Base-by-base conservation (phyloP, 805 yeast species). In the Tetrapisispora taiwanensis region DNA sequence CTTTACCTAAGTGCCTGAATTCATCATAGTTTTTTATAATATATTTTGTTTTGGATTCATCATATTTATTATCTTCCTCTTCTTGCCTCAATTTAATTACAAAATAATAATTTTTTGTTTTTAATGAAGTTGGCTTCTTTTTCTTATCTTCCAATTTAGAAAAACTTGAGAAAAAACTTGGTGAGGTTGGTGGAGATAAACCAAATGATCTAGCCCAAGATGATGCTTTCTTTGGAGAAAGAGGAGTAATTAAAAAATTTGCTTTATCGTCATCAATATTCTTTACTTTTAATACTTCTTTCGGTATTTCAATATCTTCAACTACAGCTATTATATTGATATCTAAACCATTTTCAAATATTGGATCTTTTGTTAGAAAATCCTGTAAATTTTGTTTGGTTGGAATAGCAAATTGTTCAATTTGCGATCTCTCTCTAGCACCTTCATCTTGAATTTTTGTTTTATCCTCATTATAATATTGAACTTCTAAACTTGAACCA, bases 271-370 rank as follows among this genome's bases (percentile, higher is more conserved):
- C 36, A 24, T 24, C 22, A 3, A 22, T 3, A 12, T 15, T 15
- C 24, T 17, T 24, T 12, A 28, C 37, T 47, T 39, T 46, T 48
- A 18, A 36, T 41, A 12, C 38, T 24, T 17, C 30, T 12, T 3
- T 27, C 10, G 44, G 17, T 34, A 45, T 52, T 39, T 58, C 56
- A 46, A 52, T 26, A 24, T 55, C 57, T 17, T 46, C 37, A 3
- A 57, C 52, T 7, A 83, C 95, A 1, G 92, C 87, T 24, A 77
- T 73, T 10, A 88, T 76, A 48, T 84, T 83, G 17, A 85, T 55
- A 46, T 71, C 76, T 48, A 77, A 59, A 3, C 86, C 84, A 55
- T 83, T 79, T 33, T 71, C 54, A 45, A 52, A 67, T 4, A 54
- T 46, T 4, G 63, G 59, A 27, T 61, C 67, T 22, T 60, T 56